Evolutionary conservation across 2,329 filamentous ascomycete genomes (phyloP), one percentile per base, ranked within the genome.

Genomic region (Coniella lustricola): DNA sequence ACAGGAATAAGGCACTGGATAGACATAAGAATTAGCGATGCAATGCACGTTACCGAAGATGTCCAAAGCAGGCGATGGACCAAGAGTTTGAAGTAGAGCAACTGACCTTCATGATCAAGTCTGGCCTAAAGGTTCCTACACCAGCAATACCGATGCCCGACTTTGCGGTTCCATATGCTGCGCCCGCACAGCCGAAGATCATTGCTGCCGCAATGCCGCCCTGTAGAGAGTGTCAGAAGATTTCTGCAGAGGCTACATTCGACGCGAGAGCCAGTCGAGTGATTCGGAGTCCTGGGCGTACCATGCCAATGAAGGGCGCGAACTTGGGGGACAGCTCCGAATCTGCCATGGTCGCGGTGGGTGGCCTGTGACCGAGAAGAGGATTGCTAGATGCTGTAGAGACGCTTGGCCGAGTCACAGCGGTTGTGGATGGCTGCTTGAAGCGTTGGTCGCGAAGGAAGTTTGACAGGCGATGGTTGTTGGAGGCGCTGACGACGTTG

Each of bases 301-400:
- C 86, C 85, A 91, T 89, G 74, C 87, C 87, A 66, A 91, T 77
- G 74, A 91, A 93, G 60, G 87, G 87, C 72, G 87, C 87, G 66
- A 90, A 91, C 70, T 86, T 87, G 60, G 87, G 87, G 51, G 84
- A 74, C 54, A 81, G 69, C 57, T 82, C 79, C 41, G 77, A 79
- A 57, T 77, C 72, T 51, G 67, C 69, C 77, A 81, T 81, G 54
- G 29, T 54, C 17, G 34, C 38, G 32, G 29, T 25, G 41, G 46
- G 22, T 21, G 9, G 13, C 10, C 10, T 42, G 16, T 29, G 22
- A 5, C 40, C n/a, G n/a, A 12, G 29, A 12, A 10, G n/a, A 16
- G 17, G n/a, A 13, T 25, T 21, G 13, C 25, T 10, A 10, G 25
- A 29, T 5, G 10, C 5, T 5, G 25, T 10, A 29, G 25, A 29